A percentile compares a stretch with the other conserved stretches of the same genome.
phyloP scores from a whole-genome alignment of 371 early-diverging fungal genomes.

The Paraphysoderma sedebokerense region DNA sequence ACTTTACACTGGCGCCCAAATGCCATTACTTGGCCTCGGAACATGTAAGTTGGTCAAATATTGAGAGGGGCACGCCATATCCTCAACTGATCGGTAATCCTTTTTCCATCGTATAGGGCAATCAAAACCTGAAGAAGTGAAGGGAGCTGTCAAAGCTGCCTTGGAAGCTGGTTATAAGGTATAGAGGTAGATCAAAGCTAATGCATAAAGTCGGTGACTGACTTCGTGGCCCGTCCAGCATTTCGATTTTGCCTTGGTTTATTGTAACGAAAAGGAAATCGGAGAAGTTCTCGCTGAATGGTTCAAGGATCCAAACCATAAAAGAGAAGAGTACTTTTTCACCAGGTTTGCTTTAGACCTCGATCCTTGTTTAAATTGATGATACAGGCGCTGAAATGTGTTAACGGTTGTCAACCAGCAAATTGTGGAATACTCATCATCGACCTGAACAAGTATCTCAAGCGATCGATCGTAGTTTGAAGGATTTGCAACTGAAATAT shows the following conservation, averaged over 20 bases:
- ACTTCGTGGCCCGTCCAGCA: conserved; percentile 7
- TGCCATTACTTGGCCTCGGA: too few relatives aligned
- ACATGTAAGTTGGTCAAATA: too few relatives aligned
- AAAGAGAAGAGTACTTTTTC: conserved; percentile 56
- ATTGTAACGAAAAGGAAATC: conserved; percentile 71
- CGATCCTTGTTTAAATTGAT: conserved; percentile 3
- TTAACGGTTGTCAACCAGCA: background rate
- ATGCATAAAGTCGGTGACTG: background rate
- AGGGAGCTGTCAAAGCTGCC: conserved; percentile 37
- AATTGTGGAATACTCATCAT: conserved; percentile 19
- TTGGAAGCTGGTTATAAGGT: conserved; percentile 13
- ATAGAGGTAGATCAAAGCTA: too few relatives aligned
- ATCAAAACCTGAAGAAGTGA: conserved; percentile 31
- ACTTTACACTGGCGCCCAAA: too few relatives aligned
- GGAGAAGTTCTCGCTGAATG: conserved; percentile 46
- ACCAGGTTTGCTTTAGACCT: conserved; percentile 81
- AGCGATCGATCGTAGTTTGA: conserved; percentile 43
- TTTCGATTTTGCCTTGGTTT: conserved; percentile 17
- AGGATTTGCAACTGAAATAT: conserved; percentile 57
- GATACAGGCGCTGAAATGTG: background rate
- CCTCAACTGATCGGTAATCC: too few relatives aligned
- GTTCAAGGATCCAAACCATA: conserved; percentile 11
- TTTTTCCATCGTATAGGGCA: too few relatives aligned
- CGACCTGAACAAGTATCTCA: conserved; percentile 45
- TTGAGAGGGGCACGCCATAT: too few relatives aligned